These are phyloP conservation scores for Apiospora phragmitis DNA, from an alignment of 2,329 filamentous ascomycete genomes.

Conservation along the genomic window DNA sequence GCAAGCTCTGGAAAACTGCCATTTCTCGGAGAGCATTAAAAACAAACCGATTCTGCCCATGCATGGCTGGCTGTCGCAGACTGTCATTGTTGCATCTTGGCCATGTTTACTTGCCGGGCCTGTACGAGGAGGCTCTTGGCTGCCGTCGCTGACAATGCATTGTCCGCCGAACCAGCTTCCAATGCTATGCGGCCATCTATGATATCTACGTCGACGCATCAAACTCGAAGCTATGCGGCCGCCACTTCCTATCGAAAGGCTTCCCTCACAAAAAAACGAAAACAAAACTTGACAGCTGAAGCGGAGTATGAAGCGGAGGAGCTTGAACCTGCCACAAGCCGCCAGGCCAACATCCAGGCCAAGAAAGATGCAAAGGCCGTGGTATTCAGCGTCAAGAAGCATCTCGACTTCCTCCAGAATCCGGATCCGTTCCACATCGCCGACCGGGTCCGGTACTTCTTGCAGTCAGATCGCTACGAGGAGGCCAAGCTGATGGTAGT, in stretches of 20 bases:
- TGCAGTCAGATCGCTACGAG: slow-evolving; percentile 60
- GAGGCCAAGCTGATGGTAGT: slow-evolving; percentile 70
- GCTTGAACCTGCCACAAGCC: too few relatives aligned
- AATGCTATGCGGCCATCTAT: not conserved
- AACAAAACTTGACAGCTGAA: too few relatives aligned
- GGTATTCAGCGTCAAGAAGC: slow-evolving; percentile 46
- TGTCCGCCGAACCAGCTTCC: not conserved
- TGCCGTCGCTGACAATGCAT: not conserved
- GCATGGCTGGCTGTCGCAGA: not conserved
- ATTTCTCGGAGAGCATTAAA: not conserved
- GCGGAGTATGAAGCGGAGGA: too few relatives aligned
- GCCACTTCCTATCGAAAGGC: too few relatives aligned
- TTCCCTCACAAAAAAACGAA: too few relatives aligned
- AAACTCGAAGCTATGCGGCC: not conserved
- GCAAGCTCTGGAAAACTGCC: not conserved
- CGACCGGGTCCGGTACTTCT: slow-evolving; percentile 61
- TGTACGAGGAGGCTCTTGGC: slow-evolving; percentile 4
- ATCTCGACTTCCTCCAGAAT: slow-evolving; percentile 66
- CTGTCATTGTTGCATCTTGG: not conserved
- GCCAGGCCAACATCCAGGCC: too few relatives aligned
- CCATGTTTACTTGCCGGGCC: slow-evolving; percentile 11
- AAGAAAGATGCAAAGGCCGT: not conserved
- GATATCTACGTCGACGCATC: not conserved
- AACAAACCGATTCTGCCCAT: not conserved
- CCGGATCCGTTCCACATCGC: slow-evolving; percentile 74